A percentile compares a stretch with the other conserved stretches of the same genome.
These are phyloP conservation scores for Imleria badia DNA, from an alignment of 768 basidiomycete species.

Conservation along the genomic window DNA sequence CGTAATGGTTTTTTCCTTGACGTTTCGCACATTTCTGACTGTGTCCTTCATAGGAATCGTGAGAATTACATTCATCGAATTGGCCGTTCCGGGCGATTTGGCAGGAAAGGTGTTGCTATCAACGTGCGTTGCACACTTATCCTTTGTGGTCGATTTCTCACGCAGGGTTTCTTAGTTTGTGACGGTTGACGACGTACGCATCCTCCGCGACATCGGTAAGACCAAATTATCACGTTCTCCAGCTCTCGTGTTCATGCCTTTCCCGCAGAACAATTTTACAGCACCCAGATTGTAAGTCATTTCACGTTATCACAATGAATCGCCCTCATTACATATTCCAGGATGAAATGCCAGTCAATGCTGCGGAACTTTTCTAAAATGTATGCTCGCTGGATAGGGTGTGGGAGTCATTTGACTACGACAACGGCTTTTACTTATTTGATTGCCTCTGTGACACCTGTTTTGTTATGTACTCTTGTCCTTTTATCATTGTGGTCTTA, in stretches of 20 bases:
- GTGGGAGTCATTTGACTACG: slow-evolving; percentile 2
- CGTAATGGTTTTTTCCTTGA: slow-evolving; percentile 49
- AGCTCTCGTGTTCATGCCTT: slow-evolving; percentile 11
- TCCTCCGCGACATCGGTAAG: slow-evolving; percentile 94
- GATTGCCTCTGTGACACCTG: slow-evolving; percentile 3
- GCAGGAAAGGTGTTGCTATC: slow-evolving; percentile 98
- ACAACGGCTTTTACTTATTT: not conserved
- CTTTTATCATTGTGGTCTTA: slow-evolving; percentile 7
- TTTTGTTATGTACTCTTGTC: slow-evolving; percentile 20
- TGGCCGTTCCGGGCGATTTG: slow-evolving; percentile 98
- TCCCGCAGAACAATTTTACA: slow-evolving; percentile 87
- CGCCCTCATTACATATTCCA: slow-evolving; percentile 37
- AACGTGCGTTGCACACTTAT: slow-evolving; percentile 60
- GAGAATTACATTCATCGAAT: slow-evolving; percentile 99
- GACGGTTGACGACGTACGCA: slow-evolving; percentile 93
- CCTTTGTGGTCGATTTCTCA: slow-evolving; percentile 13
- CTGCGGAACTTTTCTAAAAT: slow-evolving; percentile 88
- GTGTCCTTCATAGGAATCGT: slow-evolving; percentile 61
- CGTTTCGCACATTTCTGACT: slow-evolving; percentile 13
- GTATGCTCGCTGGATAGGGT: not conserved
- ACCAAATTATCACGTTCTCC: slow-evolving; percentile 5
- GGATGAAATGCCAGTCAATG: slow-evolving; percentile 99
- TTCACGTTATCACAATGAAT: not conserved
- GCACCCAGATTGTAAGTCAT: slow-evolving; percentile 79
- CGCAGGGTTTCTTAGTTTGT: slow-evolving; percentile 60